These are phyloP conservation scores for Cornus florida DNA, from an alignment of 148 eudicot genomes.

Conservation along the genomic window DNA sequence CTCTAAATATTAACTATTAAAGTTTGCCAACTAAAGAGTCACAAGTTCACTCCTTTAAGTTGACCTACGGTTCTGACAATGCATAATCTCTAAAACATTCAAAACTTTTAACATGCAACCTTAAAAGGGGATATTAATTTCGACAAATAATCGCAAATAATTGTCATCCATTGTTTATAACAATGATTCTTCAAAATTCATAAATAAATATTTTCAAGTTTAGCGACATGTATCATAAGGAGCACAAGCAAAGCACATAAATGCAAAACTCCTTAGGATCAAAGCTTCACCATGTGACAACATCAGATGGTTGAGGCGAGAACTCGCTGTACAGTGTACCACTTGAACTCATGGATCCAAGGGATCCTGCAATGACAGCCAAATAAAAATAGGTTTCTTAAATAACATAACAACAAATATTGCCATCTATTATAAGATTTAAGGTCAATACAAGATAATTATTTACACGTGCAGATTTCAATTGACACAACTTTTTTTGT, in stretches of 20 bases:
- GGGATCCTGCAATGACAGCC: conserved; percentile 53
- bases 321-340: conserved; percentile 78
- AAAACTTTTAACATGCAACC: not conserved
- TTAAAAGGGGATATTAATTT: not conserved
- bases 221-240: not conserved
- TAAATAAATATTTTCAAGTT: not conserved
- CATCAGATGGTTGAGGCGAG: conserved; percentile 37
- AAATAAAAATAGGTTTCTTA: not conserved
- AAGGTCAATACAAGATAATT: not conserved
- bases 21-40: no score
- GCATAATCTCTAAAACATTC: not conserved
- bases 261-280: not conserved
- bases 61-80: no score
- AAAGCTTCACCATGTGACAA: conserved; percentile 68
- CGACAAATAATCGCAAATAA: not conserved
- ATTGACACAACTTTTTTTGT: not conserved
- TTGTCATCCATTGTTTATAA: not conserved
- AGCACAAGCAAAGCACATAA: not conserved
- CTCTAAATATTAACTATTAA: no score
- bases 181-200: not conserved
- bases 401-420: conserved; percentile 13
- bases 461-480: not conserved
- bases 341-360: conserved; percentile 80
- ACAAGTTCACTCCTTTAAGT: no score
- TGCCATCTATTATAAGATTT: not conserved